Evolutionary conservation across 768 basidiomycete genomes (phyloP).

Genomic region (Tulasnella sp.): DNA sequence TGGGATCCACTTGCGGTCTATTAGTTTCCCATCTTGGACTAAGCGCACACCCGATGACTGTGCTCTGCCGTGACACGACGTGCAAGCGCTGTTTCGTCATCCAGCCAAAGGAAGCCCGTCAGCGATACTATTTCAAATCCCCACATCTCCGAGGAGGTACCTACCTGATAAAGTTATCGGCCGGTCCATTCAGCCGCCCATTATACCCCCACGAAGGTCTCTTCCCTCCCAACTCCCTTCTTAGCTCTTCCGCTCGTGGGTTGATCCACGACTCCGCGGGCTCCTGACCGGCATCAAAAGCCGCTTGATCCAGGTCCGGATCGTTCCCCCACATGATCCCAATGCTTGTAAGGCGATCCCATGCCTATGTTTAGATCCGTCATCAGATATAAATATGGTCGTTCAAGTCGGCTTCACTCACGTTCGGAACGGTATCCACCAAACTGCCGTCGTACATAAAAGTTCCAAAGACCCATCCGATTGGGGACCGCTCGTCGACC

Average conservation of each 20-base stretch:
- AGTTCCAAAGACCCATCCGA: constrained; percentile 8
- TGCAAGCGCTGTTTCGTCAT: not conserved
- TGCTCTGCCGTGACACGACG: constrained; percentile 2
- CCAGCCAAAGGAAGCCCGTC: not conserved
- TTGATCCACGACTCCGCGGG: constrained; percentile 11
- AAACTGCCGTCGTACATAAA: constrained; percentile 5
- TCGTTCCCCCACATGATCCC: constrained; percentile 12
- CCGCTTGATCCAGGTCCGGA: constrained; percentile 5
- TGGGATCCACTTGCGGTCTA: not conserved
- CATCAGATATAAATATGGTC: not conserved
- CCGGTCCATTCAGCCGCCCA: constrained; percentile 11
- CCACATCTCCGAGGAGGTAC: too few species aligned
- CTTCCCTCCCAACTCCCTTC: not conserved
- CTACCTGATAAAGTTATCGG: not conserved
- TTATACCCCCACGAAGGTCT: constrained; percentile 6
- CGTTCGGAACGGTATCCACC: not conserved
- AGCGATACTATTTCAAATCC: not conserved
- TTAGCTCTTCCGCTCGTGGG: not conserved
- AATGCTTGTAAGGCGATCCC: constrained; percentile 2
- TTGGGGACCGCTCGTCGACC: constrained; percentile 1
- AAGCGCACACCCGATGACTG: not conserved
- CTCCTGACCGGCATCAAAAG: not conserved
- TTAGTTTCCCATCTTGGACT: not conserved
- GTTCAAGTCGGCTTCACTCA: not conserved
- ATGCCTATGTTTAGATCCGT: not conserved